Evolutionary conservation across 108 stramenopile genomes (phyloP).

Genomic region (Aurantiochytrium sp.): DNA sequence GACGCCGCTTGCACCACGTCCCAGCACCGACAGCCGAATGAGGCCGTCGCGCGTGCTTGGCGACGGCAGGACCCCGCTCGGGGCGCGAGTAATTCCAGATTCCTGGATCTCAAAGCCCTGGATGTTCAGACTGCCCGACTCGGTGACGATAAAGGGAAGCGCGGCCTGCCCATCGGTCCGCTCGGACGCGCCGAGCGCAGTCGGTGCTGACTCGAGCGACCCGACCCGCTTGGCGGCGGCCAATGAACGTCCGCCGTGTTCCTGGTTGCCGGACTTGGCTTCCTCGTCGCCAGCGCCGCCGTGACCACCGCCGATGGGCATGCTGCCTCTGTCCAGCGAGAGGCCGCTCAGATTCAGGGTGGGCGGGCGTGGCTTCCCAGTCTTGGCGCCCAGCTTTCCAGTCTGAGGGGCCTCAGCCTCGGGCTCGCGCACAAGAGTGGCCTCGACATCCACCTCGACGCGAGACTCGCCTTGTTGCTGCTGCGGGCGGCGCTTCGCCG

Average conservation of each 20-base stretch:
- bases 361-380: not conserved
- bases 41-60: not conserved
- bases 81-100: not conserved
- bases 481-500: not conserved
- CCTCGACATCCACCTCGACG: not conserved
- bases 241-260: no score
- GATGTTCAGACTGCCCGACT: not conserved
- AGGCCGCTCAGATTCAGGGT: not conserved
- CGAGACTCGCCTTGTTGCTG: not conserved
- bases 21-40: not conserved
- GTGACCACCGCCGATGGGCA: no score
- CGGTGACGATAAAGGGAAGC: not conserved
- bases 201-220: not conserved
- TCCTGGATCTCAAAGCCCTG: slow-evolving; percentile 24
- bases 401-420: not conserved
- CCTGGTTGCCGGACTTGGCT: no score
- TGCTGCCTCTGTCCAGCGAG: not conserved
- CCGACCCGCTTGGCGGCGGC: not conserved
- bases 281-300: no score
- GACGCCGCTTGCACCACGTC: slow-evolving; percentile 26
- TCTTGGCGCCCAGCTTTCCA: not conserved
- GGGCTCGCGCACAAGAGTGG: not conserved
- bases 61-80: not conserved
- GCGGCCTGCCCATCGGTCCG: not conserved
- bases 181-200: not conserved